A percentile compares a stretch with the other conserved stretches of the same genome.
These are phyloP conservation scores for Colletotrichum costaricense DNA, from an alignment of 2,329 filamentous ascomycete species.

Conservation along the genomic window DNA sequence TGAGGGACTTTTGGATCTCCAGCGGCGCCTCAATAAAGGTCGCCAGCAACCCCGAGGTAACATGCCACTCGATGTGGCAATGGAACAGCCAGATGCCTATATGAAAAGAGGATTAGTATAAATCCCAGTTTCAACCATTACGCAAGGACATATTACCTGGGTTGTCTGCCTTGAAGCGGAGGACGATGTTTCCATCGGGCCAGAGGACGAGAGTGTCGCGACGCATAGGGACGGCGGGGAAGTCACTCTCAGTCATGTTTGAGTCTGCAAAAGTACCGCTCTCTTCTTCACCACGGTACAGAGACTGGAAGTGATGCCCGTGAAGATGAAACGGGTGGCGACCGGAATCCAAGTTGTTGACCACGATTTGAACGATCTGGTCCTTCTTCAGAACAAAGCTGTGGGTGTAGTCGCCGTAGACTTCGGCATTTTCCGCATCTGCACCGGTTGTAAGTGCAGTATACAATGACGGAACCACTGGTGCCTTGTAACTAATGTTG, in stretches of 20 bases:
- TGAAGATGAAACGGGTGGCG: slow-evolving; percentile 85
- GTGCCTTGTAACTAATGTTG: slow-evolving; percentile 78
- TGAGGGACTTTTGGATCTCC: slow-evolving; percentile 69
- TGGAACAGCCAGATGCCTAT: slow-evolving; percentile 77
- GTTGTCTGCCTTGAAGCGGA: slow-evolving; percentile 75
- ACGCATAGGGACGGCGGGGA: slow-evolving; percentile 69
- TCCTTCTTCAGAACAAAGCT: slow-evolving; percentile 75
- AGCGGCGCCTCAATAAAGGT: slow-evolving; percentile 73
- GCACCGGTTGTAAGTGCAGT: slow-evolving; percentile 76
- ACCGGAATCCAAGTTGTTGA: slow-evolving; percentile 79
- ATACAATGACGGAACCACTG: slow-evolving; percentile 85
- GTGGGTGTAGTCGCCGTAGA: slow-evolving; percentile 77
- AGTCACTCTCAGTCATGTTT: slow-evolving; percentile 56
- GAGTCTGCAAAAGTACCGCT: slow-evolving; percentile 65
- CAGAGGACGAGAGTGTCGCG: slow-evolving; percentile 76
- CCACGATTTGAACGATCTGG: slow-evolving; percentile 76
- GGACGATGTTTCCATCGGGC: slow-evolving; percentile 74
- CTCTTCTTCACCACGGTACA: slow-evolving; percentile 70
- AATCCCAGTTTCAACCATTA: background rate
- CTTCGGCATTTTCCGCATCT: slow-evolving; percentile 63
- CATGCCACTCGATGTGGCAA: slow-evolving; percentile 85
- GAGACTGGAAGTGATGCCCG: slow-evolving; percentile 78
- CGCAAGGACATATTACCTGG: slow-evolving; percentile 58
- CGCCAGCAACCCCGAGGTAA: slow-evolving; percentile 73
- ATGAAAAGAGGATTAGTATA: background rate